Conservation (phyloP, 2,329 filamentous ascomycete species). For the Dactylellina parvicollis region DNA sequence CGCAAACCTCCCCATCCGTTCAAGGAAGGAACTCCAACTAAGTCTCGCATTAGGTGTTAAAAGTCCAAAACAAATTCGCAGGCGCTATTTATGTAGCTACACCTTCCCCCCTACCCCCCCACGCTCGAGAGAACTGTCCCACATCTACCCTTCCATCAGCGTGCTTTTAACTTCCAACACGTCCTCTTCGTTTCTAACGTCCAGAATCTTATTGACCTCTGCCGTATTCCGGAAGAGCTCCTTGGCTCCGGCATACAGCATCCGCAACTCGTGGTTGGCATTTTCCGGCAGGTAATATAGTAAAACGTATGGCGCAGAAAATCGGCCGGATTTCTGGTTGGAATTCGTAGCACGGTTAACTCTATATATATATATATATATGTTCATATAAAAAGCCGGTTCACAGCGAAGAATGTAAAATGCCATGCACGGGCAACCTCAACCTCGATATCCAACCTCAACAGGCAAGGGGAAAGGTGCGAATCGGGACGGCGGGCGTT, state of each 20-base stretch:
- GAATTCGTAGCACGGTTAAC: background rate
- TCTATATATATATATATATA: no score
- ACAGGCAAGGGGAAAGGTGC: no score
- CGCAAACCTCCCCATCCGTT: no score
- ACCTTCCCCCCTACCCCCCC: background rate
- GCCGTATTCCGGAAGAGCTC: slow-evolving; percentile 93
- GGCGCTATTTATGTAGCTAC: no score
- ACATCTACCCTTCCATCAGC: slow-evolving; percentile 28
- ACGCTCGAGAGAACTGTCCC: no score
- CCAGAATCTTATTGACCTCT: slow-evolving; percentile 87
- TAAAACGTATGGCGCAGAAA: slow-evolving; percentile 91
- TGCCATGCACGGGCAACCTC: no score
- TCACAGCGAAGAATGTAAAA: no score
- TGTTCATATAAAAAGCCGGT: no score
- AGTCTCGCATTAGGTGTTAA: no score
- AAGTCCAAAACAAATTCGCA: no score
- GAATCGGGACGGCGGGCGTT: background rate
- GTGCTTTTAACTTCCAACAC: slow-evolving; percentile 72
- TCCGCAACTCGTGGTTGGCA: slow-evolving; percentile 84
- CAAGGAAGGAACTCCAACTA: no score
- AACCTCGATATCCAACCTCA: no score
- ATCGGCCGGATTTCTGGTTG: slow-evolving; percentile 71
- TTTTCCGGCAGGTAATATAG: slow-evolving; percentile 94
- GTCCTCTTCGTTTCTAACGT: slow-evolving; percentile 82
- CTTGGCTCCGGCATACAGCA: slow-evolving; percentile 96